A percentile compares a stretch with the other conserved stretches of the same genome.
These are phyloP conservation scores for Neolentinus lepideus DNA, from an alignment of 1,284 basidiomycete genomes.

Conservation along the genomic window DNA sequence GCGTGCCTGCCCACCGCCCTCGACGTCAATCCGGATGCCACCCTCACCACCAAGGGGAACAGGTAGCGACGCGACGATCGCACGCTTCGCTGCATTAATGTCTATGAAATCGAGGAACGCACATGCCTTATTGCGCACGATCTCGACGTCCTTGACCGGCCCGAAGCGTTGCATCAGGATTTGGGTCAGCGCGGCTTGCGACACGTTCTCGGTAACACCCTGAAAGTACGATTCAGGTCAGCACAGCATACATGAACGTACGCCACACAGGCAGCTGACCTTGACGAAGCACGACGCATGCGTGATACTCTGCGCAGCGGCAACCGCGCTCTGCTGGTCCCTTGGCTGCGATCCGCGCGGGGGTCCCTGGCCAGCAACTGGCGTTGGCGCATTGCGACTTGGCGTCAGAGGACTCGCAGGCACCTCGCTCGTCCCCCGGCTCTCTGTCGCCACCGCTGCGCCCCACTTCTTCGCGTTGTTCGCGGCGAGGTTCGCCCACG, in stretches of 20 bases:
- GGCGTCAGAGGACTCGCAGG: conserved; percentile 37
- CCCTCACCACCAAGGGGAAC: conserved; percentile 75
- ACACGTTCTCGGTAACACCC: conserved; percentile 73
- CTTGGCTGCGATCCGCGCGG: conserved; percentile 6
- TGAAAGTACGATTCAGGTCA: conserved; percentile 19
- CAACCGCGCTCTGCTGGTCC: conserved; percentile 36
- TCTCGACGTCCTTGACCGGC: conserved; percentile 81
- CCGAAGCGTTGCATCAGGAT: conserved; percentile 74
- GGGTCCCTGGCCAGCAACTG: conserved; percentile 26
- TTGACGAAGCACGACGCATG: conserved; percentile 86
- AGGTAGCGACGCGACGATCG: conserved; percentile 71
- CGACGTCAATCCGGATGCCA: conserved; percentile 71
- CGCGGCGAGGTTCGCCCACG: conserved; percentile 90
- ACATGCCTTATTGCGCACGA: conserved; percentile 84
- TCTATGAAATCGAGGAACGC: conserved; percentile 89
- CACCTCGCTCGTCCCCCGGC: conserved; percentile 63
- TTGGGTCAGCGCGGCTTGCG: conserved; percentile 49
- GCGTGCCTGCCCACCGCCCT: conserved; percentile 43
- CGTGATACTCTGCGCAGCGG: conserved; percentile 54
- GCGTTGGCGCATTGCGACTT: conserved; percentile 42
- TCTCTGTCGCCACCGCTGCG: conserved; percentile 64
- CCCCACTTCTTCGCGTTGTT: conserved; percentile 77
- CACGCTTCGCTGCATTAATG: conserved; percentile 78
- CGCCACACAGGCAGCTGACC: conserved; percentile 40
- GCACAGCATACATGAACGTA: conserved; percentile 1